phyloP scores from a whole-genome alignment of 1,284 basidiomycete species.

The Inonotus obliquus region DNA sequence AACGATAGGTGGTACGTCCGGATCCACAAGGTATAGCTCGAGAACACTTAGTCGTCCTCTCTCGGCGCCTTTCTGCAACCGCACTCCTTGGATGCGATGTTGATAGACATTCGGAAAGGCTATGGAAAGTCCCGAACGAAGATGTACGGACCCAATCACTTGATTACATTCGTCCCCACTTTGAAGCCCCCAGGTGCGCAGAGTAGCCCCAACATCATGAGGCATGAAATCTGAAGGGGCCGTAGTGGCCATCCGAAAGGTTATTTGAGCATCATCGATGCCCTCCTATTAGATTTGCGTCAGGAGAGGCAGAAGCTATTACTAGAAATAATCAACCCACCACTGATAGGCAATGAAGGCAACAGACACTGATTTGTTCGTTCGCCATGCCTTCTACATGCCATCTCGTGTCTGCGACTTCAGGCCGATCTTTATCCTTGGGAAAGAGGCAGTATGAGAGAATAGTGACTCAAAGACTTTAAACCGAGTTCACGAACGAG shows the following conservation, averaged over 20 bases:
- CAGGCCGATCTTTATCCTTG: slow-evolving; percentile 37
- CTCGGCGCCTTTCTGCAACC: slow-evolving; percentile 32
- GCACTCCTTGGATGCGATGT: slow-evolving; percentile 33
- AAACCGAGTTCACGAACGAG: slow-evolving; percentile 31
- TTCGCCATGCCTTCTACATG: slow-evolving; percentile 54
- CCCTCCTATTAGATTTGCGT: slow-evolving; percentile 27
- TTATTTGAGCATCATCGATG: slow-evolving; percentile 31
- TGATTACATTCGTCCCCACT: slow-evolving; percentile 44
- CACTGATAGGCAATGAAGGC: slow-evolving; percentile 37
- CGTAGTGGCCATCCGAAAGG: slow-evolving; percentile 47
- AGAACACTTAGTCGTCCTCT: slow-evolving; percentile 37
- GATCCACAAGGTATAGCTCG: slow-evolving; percentile 43
- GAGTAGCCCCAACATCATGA: slow-evolving; percentile 40
- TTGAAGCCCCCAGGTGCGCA: slow-evolving; percentile 45
- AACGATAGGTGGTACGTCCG: slow-evolving; percentile 37
- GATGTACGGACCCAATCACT: slow-evolving; percentile 36
- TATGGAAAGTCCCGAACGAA: slow-evolving; percentile 35
- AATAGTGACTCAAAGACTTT: neutral
- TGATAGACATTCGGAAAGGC: slow-evolving; percentile 56
- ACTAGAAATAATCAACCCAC: slow-evolving; percentile 25
- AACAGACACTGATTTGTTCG: slow-evolving; percentile 47
- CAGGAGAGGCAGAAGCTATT: neutral
- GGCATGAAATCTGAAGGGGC: slow-evolving; percentile 37
- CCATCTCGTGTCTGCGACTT: slow-evolving; percentile 40
- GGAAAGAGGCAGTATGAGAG: neutral